Evolutionary conservation across 2,329 filamentous ascomycete genomes (phyloP).

Genomic region (Pseudocercospora cruenta): DNA sequence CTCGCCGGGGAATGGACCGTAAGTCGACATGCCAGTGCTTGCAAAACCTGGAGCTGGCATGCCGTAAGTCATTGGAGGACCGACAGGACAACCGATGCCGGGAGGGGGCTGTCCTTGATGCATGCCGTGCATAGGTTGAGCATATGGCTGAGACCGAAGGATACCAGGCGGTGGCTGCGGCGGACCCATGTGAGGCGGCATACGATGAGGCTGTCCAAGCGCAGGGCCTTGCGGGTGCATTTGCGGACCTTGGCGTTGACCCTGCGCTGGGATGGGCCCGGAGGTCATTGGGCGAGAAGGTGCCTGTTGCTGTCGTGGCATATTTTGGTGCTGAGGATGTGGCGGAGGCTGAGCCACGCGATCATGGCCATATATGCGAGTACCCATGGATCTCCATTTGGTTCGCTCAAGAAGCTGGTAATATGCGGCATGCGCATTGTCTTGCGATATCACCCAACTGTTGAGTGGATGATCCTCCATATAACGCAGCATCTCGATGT

Average conservation of each 20-base stretch:
- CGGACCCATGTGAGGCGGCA: constrained; percentile 14
- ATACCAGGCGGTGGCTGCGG: constrained; percentile 16
- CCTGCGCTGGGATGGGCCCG: background rate
- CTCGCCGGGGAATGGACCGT: background rate
- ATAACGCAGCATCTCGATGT: constrained; percentile 36
- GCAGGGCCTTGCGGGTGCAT: constrained; percentile 9
- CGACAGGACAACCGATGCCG: constrained; percentile 24
- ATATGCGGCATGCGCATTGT: constrained; percentile 30
- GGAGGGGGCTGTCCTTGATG: constrained; percentile 12
- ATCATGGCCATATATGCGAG: constrained; percentile 32
- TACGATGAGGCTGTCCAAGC: constrained; percentile 4
- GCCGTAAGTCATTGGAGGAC: constrained; percentile 21
- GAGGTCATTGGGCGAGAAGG: background rate
- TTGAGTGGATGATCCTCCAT: constrained; percentile 33
- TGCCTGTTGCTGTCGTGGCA: constrained; percentile 5
- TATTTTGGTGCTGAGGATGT: background rate
- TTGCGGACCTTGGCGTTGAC: constrained; percentile 4
- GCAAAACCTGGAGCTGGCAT: constrained; percentile 20
- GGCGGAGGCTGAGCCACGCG: constrained; percentile 14
- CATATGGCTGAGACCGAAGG: constrained; percentile 25
- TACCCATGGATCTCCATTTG: constrained; percentile 31
- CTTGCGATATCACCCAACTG: constrained; percentile 34
- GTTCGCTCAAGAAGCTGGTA: constrained; percentile 32
- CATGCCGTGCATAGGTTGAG: constrained; percentile 16
- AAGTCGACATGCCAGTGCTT: constrained; percentile 6